Percentiles rank a stretch among this genome's conserved stretches.
Evolutionary conservation across 106 monocot species (phyloP).

Genomic region (Dioscorea zingiberensis): DNA sequence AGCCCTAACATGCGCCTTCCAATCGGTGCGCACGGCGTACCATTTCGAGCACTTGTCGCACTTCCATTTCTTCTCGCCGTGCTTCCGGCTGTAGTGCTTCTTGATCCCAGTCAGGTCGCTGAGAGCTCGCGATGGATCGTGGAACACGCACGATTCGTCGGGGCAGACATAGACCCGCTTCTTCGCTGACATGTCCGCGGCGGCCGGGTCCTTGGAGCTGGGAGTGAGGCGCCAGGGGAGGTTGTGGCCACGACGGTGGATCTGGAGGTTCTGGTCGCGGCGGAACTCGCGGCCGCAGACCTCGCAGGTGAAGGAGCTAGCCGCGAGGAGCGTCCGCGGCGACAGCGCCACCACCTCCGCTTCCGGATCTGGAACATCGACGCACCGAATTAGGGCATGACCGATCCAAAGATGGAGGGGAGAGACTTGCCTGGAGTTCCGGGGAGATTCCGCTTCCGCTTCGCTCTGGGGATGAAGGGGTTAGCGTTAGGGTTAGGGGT

Average conservation of each 20-base stretch:
- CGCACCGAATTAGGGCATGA: neutral
- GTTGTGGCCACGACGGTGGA: slow-evolving; percentile 29
- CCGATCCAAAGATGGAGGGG: neutral
- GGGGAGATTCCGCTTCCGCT: neutral
- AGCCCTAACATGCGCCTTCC: slow-evolving; percentile 8
- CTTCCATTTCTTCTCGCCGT: slow-evolving; percentile 21
- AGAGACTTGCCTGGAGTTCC: slow-evolving; percentile 1
- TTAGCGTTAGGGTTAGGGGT: slow-evolving; percentile 1
- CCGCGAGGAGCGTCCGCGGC: slow-evolving; percentile 12
- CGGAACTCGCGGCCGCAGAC: slow-evolving; percentile 23
- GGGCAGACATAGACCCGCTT: slow-evolving; percentile 25
- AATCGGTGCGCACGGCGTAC: slow-evolving; percentile 19
- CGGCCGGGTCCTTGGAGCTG: neutral
- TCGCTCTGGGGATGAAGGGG: neutral
- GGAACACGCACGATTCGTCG: slow-evolving; percentile 17
- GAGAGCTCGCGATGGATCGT: slow-evolving; percentile 20
- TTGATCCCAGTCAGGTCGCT: slow-evolving; percentile 17
- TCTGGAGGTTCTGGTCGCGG: slow-evolving; percentile 27
- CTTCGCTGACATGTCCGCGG: neutral
- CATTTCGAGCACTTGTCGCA: slow-evolving; percentile 13
- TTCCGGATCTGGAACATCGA: slow-evolving; percentile 14
- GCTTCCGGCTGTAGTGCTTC: slow-evolving; percentile 28
- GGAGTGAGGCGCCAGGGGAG: slow-evolving; percentile 9
- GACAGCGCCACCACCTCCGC: slow-evolving; percentile 30
- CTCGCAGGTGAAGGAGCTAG: slow-evolving; percentile 15